phyloP scores from a whole-genome alignment of 345 rosid genomes.

The Reutealis trisperma region DNA sequence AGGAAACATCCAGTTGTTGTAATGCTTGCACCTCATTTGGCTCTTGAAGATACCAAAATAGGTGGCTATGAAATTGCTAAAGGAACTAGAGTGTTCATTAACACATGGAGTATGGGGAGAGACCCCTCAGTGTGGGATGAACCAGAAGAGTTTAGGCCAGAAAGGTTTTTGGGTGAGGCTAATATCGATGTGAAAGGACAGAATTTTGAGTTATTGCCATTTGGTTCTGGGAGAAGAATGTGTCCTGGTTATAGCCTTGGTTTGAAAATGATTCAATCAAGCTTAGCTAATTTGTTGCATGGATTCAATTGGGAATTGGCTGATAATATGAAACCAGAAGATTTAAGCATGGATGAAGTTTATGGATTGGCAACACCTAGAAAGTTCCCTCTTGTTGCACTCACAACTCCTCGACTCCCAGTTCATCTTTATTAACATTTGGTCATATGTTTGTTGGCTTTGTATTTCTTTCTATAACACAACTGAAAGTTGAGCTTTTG shows the following conservation, averaged over 20 bases:
- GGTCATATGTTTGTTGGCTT: too few relatives aligned
- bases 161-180: slow-evolving; percentile 46
- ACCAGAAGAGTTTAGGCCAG: slow-evolving; percentile 52
- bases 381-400: slow-evolving; percentile 44
- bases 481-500: too few relatives aligned
- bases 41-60: slow-evolving; percentile 44
- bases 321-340: slow-evolving; percentile 26
- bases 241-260: slow-evolving; percentile 69
- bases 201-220: slow-evolving; percentile 60
- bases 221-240: slow-evolving; percentile 73
- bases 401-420: slow-evolving; percentile 48
- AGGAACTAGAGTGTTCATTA: slow-evolving; percentile 46
- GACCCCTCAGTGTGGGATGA: slow-evolving; percentile 60
- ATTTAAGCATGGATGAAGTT: slow-evolving; percentile 57
- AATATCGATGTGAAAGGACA: slow-evolving; percentile 55
- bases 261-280: slow-evolving; percentile 53
- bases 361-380: slow-evolving; percentile 56
- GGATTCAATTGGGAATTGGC: slow-evolving; percentile 63
- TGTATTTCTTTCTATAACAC: too few relatives aligned
- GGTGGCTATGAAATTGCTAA: slow-evolving; percentile 49
- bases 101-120: slow-evolving; percentile 54
- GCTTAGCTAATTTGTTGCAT: slow-evolving; percentile 57
- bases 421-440: slow-evolving; percentile 30
- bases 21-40: slow-evolving; percentile 44
- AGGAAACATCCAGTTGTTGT: slow-evolving; percentile 70